Evolutionary conservation across 106 monocot genomes (phyloP), one percentile per base, ranked within the genome.

Genomic region (Phalaenopsis aphrodite): DNA sequence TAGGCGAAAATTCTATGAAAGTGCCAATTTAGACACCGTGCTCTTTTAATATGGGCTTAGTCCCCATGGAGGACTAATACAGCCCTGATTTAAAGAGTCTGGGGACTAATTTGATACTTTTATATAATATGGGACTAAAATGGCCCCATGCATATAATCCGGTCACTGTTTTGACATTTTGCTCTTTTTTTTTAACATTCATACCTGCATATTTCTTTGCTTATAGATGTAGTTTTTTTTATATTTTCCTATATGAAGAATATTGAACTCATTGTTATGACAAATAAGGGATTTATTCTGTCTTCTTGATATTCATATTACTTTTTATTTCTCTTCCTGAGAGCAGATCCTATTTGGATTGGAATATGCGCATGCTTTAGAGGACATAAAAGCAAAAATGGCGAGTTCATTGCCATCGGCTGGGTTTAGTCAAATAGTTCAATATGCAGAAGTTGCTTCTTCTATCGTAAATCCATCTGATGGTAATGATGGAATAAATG

Each of bases 271-370:
- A 56, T 14, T 56, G 18, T 0, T 56, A 56, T 83, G 24, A 14
- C 38, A 57, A 30, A 43, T 64, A 39, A 5, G 21, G 2, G 10
- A 42, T 61, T 16, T 45, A 45, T n/a, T n/a, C 8, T 9, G 61
- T 42, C 6, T 73, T 19, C 19, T 19, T 42, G 74, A n/a, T 74
- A n/a, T 74, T 30, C 3, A 43, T 74, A 43, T 55, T 42, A 3
- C 19, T 74, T 17, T 85, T 41, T 47, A 2, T 61, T 76, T 18
- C 49, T 52, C 24, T 21, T 8, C 24, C 14, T 77, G 21, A 76
- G 66, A 81, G 24, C 84, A 99, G 98, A 91, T 99, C 21, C 88
- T 99, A 55, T 95, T 84, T 99, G 98, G 94, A 72, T 82, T 99
- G 83, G 98, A 95, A 78, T 99, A 91, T 87, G 89, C 89, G 79